Conservation (phyloP, 345 rosid genomes). For the Stellera chamaejasme region DNA sequence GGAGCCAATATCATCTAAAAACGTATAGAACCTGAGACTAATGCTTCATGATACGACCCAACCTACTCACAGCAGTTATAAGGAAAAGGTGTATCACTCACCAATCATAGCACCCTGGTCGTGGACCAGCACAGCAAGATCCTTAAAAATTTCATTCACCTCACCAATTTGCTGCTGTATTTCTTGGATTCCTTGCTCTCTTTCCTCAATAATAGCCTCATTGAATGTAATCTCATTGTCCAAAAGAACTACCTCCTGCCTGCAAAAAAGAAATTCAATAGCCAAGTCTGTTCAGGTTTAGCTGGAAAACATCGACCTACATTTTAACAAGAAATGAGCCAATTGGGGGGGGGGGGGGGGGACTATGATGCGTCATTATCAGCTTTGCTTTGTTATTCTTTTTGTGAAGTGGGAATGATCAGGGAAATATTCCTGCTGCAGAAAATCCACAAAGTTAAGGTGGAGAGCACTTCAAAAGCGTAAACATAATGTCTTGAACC, state of each 20-base stretch:
- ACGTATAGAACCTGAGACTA: conserved; percentile 19
- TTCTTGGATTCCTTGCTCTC: conserved; percentile 92
- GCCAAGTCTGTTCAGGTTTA: neutral
- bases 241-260: conserved; percentile 75
- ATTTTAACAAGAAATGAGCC: too few relatives aligned
- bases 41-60: conserved; percentile 4
- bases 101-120: conserved; percentile 93
- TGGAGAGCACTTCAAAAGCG: too few relatives aligned
- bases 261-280: conserved; percentile 22
- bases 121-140: conserved; percentile 89
- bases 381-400: too few relatives aligned
- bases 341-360: too few relatives aligned
- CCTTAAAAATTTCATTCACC: conserved; percentile 90
- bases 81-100: conserved; percentile 18
- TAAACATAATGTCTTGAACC: conserved; percentile 5
- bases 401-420: too few relatives aligned
- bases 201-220: conserved; percentile 89
- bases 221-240: conserved; percentile 91
- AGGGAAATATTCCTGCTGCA: too few relatives aligned
- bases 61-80: neutral
- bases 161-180: conserved; percentile 95
- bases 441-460: too few relatives aligned
- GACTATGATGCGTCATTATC: too few relatives aligned
- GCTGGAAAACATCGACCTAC: too few relatives aligned
- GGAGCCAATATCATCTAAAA: conserved; percentile 76